A percentile compares a stretch with the other conserved stretches of the same genome.
phyloP scores from a whole-genome alignment of 495 filamentous ascomycete genomes.

The Trichoderma reesei region DNA sequence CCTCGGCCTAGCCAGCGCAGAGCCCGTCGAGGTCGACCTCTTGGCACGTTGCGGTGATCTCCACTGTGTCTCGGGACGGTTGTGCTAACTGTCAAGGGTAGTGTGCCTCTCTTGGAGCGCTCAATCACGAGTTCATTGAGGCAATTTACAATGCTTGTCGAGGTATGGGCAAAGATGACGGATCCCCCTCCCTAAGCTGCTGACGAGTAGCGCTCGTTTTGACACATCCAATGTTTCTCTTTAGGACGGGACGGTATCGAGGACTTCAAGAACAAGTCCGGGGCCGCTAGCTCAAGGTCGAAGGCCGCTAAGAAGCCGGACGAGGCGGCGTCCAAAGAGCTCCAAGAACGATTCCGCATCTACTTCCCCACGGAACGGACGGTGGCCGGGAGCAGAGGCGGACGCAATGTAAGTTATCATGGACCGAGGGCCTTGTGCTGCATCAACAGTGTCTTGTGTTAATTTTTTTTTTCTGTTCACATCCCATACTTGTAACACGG shows the following conservation, averaged over 20 bases:
- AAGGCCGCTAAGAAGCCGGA: conserved; percentile 8
- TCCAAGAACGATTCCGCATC: conserved; percentile 52
- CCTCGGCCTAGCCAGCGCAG: conserved; percentile 42
- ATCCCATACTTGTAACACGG: neutral
- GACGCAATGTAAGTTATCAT: conserved; percentile 29
- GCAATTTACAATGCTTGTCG: conserved; percentile 66
- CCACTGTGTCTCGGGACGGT: neutral
- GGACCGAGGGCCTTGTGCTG: neutral
- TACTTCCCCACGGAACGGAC: conserved; percentile 79
- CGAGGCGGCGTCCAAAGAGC: conserved; percentile 1
- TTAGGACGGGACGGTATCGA: conserved; percentile 50
- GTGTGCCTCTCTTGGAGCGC: conserved; percentile 68
- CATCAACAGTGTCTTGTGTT: neutral
- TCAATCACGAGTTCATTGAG: conserved; percentile 58
- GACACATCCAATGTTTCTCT: neutral
- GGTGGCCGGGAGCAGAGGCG: conserved; percentile 52
- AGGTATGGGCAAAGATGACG: conserved; percentile 34
- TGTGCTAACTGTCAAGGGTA: conserved; percentile 20
- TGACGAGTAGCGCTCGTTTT: neutral
- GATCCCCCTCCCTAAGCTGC: neutral
- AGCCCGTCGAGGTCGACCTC: conserved; percentile 49
- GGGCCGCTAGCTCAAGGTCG: conserved; percentile 18
- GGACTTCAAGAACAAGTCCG: conserved; percentile 38
- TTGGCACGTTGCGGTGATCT: conserved; percentile 31
- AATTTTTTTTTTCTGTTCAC: no score